These are phyloP conservation scores for Theobroma cacao DNA, from an alignment of 345 rosid species.

Conservation along the genomic window DNA sequence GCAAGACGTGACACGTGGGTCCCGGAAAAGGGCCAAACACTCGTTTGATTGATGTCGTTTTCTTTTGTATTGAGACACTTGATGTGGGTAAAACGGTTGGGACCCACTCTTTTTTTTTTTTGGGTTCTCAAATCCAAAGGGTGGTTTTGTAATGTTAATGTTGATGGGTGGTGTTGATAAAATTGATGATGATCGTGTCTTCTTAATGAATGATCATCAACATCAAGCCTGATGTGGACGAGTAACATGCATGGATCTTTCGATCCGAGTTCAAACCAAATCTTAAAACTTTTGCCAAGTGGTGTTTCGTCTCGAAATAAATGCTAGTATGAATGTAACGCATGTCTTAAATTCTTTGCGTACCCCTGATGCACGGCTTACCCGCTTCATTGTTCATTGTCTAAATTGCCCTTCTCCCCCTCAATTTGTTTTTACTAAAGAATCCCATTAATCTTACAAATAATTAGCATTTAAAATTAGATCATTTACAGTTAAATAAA, in stretches of 20 bases:
- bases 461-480: background rate
- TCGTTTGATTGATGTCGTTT: slow-evolving; percentile 18
- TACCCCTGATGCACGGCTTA: background rate
- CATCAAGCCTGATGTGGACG: background rate
- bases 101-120: background rate
- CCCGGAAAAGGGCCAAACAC: slow-evolving; percentile 11
- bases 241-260: slow-evolving; percentile 11
- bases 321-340: background rate
- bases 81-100: background rate
- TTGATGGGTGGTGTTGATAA: background rate
- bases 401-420: background rate
- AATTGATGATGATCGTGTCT: background rate
- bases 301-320: background rate
- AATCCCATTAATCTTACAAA: no score
- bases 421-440: no score
- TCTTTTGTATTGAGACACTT: background rate
- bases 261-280: background rate
- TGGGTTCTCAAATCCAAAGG: background rate
- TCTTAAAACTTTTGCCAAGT: background rate
- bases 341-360: background rate
- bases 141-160: background rate
- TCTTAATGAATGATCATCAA: background rate
- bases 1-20: slow-evolving; percentile 45
- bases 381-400: background rate
- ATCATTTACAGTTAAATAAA: background rate